A percentile compares a stretch with the other conserved stretches of the same genome.
Evolutionary conservation across 768 basidiomycete species (phyloP).

Genomic region (Cystofilobasidium capitatum): DNA sequence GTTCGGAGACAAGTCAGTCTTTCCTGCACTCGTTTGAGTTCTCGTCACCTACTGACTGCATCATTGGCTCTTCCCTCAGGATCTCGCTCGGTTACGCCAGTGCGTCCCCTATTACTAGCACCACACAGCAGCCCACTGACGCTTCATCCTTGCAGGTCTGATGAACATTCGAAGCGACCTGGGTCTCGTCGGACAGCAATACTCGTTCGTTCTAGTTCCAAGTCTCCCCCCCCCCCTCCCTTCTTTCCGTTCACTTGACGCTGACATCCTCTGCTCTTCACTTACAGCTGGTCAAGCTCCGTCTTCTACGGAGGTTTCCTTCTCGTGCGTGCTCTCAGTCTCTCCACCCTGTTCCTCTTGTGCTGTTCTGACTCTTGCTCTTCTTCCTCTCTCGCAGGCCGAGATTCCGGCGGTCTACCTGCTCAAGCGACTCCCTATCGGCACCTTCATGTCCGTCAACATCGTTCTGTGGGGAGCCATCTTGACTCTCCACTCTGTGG

Average conservation of each 20-base stretch:
- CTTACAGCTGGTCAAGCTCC: neutral
- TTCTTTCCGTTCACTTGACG: no score
- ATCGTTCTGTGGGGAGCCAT: constrained; percentile 21
- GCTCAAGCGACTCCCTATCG: constrained; percentile 26
- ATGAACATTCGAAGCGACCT: constrained; percentile 29
- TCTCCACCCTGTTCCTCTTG: no score
- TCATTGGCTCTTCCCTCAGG: no score
- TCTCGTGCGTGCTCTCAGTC: no score
- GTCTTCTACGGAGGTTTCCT: constrained; percentile 21
- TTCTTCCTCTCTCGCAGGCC: no score
- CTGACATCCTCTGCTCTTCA: no score
- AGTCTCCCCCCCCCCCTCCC: no score
- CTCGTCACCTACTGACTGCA: no score
- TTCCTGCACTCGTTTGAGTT: neutral
- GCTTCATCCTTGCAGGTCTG: no score
- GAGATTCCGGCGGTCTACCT: constrained; percentile 28
- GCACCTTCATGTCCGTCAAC: constrained; percentile 13
- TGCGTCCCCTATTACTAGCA: no score
- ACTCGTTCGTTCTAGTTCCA: constrained; percentile 29
- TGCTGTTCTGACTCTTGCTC: no score
- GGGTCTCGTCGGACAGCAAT: constrained; percentile 22
- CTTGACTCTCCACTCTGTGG: constrained; percentile 3
- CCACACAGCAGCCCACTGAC: no score
- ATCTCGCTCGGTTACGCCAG: constrained; percentile 9
- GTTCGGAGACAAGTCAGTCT: neutral